Base-by-base conservation (phyloP, 176 grass and related monocot species). In the Juncus inflexus region DNA sequence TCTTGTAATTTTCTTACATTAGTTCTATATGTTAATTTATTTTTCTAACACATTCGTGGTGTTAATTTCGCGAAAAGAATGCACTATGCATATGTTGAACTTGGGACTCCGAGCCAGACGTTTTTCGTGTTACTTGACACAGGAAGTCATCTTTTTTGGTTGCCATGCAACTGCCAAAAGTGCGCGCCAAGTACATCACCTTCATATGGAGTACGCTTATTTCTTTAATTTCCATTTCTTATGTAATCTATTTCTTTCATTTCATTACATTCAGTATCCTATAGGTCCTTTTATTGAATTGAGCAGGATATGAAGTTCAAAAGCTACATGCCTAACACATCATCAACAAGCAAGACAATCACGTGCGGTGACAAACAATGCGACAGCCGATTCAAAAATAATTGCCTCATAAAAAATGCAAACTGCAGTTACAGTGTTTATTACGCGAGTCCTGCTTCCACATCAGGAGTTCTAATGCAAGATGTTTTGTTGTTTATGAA, bases 61-160 rank as follows among this genome's bases (percentile, higher is more conserved):
- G 19, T 19, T 67, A 67, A 50, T 42, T 64, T 15, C 43, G 13
- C 50, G 15, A 43, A 15, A 65, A 95, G 86, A 36, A 62, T 96
- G 84, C 72, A 88, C 70, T 96, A 96, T 72, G 87, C 91, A 55
- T 7, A 43, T 57, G 75, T 96, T 60, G 9, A 53, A 5, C 4
- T 96, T 64, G 91, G 91, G 52, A 96, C 91, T 16, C 87, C 91
- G 37, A 88, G 73, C 62, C 9, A 70, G 70, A 85, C 79, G 70
- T 96, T 96, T 76, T 57, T 96, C 15, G 87, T 88, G 69, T 85
- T 88, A 70, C 74, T 96, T 9, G 91, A 96, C 66, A 96, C 91
- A 3, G 91, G 91, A 45, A 96, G 91, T 72, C 39, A 86, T 86
- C 63, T 96, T 67, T 86, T 96, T 63, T 96, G 91, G 91, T 73